These are phyloP conservation scores for Phytopythium helicoides DNA, from an alignment of 352 stramenopile genomes.

Conservation along the genomic window DNA sequence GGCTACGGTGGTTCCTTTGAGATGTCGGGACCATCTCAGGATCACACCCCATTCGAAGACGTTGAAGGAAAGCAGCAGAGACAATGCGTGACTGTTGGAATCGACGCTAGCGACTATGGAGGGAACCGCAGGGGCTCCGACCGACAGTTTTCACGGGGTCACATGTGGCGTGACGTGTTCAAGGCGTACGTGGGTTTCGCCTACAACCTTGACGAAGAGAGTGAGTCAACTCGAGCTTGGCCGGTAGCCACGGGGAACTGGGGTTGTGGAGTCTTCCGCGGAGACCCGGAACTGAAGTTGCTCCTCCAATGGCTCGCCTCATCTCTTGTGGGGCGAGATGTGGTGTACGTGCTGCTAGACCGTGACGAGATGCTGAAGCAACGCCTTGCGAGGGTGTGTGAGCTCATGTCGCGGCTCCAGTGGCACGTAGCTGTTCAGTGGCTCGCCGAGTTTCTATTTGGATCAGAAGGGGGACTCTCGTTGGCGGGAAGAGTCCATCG, in stretches of 20 bases:
- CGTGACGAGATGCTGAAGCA: slow-evolving; percentile 34
- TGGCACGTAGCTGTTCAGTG: slow-evolving; percentile 9
- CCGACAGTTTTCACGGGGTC: slow-evolving; percentile 40
- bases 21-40: slow-evolving; percentile 42
- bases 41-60: slow-evolving; percentile 21
- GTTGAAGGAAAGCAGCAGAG: slow-evolving; percentile 20
- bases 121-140: slow-evolving; percentile 18
- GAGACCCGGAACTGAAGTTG: slow-evolving; percentile 77
- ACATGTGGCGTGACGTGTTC: slow-evolving; percentile 62
- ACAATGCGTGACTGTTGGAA: slow-evolving; percentile 65
- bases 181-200: slow-evolving; percentile 71
- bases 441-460: slow-evolving; percentile 26
- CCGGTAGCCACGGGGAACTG: slow-evolving; percentile 76
- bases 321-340: slow-evolving; percentile 36
- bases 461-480: no score
- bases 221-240: slow-evolving; percentile 22
- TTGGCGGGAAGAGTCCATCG: background rate
- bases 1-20: slow-evolving; percentile 62
- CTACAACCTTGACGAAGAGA: slow-evolving; percentile 21
- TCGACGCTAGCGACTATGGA: slow-evolving; percentile 70
- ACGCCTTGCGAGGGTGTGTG: slow-evolving; percentile 17
- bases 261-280: slow-evolving; percentile 77
- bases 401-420: background rate
- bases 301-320: slow-evolving; percentile 81
- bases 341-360: slow-evolving; percentile 69